Base-by-base conservation (phyloP, 2,329 filamentous ascomycete species). In the Xylaria sp. region DNA sequence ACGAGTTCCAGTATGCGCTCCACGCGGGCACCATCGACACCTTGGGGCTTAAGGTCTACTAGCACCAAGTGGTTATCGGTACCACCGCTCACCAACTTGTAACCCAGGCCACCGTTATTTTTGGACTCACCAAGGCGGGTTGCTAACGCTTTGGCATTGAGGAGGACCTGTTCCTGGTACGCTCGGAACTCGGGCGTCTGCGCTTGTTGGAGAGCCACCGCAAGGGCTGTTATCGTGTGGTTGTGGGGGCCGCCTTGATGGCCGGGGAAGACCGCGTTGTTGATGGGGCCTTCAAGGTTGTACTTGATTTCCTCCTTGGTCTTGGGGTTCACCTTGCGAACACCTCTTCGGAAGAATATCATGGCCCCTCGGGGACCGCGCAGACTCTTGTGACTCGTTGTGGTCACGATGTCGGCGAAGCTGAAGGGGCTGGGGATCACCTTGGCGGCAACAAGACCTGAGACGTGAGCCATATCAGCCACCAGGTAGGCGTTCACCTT, bases 241-340 rank as follows among this genome's bases (percentile, higher is more conserved):
- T 99, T 99, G 84, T 99, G 96, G 63, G 96, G 96, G 28, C 96
- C 96, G 79, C 96, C 96, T 81, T 99, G 96, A 83, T 99, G 96
- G 65, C 96, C 96, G 17, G 96, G 96, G 86, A 99, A 99, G 70
- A 99, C 96, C 65, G 95, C 97, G 75, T 90, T 89, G 84, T 99
- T 99, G 84, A 99, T 99, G 65, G 94, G 93, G 33, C 87, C 88
- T 81, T 98, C 96, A 49, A 99, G 91, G 77, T 97, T 91, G 83
- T 97, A 99, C 79, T 93, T 82, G 74, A 92, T 90, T 77, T 97
- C 90, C 80, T 92, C 91, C 78, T 94, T 94, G 58, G 91, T 93
- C 87, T 97, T 97, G 70, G 91, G 83, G 80, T 97, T 92, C 61
- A 90, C 89, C 79, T 89, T 90, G 74, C 95, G 88, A 40, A 97